Evolutionary conservation across 495 filamentous ascomycete genomes (phyloP).

Genomic region (Hyaloscypha finlandica): DNA sequence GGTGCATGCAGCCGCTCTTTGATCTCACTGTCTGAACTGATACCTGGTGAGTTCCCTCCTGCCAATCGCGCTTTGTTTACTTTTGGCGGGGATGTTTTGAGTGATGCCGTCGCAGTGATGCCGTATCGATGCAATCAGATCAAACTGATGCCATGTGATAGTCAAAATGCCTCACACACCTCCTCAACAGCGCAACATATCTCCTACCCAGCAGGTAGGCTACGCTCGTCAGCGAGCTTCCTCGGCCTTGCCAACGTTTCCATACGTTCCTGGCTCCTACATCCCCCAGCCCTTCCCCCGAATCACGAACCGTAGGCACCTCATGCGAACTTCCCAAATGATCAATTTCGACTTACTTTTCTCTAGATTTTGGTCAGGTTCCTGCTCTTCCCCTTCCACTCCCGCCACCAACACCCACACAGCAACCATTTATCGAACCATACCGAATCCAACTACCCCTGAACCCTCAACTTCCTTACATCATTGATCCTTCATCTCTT

Average conservation of each 20-base stretch:
- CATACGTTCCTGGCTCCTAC: not conserved
- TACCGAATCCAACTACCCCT: not conserved
- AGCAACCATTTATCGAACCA: not conserved
- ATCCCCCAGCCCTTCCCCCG: not conserved
- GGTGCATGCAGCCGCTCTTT: not conserved
- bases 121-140: not conserved
- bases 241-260: not conserved
- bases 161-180: not conserved
- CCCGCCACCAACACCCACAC: not conserved
- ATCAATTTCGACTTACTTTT: not conserved
- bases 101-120: not conserved
- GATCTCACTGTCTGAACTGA: not conserved
- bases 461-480: not conserved
- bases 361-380: not conserved
- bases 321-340: not conserved
- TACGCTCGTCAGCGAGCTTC: not conserved
- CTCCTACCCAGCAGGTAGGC: not conserved
- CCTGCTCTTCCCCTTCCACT: not conserved
- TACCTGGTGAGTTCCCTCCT: not conserved
- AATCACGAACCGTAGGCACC: not conserved
- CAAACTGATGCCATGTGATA: not conserved
- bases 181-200: not conserved
- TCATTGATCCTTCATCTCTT: constrained; percentile 12
- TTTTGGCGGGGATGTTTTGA: not conserved
- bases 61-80: not conserved